A percentile compares a stretch with the other conserved stretches of the same genome.
Evolutionary conservation across 1,284 basidiomycete species (phyloP).

Genomic region (Apiotrichum montevideense): DNA sequence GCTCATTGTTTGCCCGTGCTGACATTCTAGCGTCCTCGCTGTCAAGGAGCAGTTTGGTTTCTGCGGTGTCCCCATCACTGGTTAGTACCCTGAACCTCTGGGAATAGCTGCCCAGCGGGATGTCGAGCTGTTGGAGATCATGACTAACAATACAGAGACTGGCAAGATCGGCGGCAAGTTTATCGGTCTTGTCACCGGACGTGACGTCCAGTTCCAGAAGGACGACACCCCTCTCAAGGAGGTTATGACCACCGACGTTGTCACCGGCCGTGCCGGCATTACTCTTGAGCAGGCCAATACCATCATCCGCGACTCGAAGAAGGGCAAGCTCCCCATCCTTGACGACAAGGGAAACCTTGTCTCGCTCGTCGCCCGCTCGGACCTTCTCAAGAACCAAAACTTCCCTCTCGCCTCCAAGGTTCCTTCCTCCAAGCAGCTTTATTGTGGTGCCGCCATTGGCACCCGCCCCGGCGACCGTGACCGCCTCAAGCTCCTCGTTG

Average conservation of each 20-base stretch:
- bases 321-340: slow-evolving; percentile 93
- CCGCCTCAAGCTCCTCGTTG: slow-evolving; percentile 76
- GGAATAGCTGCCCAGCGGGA: no score
- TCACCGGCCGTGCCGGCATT: slow-evolving; percentile 76
- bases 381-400: slow-evolving; percentile 95
- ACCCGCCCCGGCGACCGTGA: slow-evolving; percentile 85
- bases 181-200: slow-evolving; percentile 91
- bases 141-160: slow-evolving; percentile 56
- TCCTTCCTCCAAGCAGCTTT: slow-evolving; percentile 88
- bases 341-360: slow-evolving; percentile 68
- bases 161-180: slow-evolving; percentile 84
- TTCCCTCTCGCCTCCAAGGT: slow-evolving; percentile 93
- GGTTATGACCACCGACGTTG: slow-evolving; percentile 83
- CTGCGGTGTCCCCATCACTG: slow-evolving; percentile 95
- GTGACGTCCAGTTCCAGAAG: slow-evolving; percentile 91
- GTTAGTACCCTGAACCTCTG: slow-evolving; percentile 39
- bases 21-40: slow-evolving; percentile 60
- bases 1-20: background rate
- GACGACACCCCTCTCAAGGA: slow-evolving; percentile 63
- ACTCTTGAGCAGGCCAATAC: slow-evolving; percentile 89
- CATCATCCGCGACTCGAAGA: slow-evolving; percentile 93
- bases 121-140: background rate
- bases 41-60: slow-evolving; percentile 91
- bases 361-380: slow-evolving; percentile 88
- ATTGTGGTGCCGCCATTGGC: slow-evolving; percentile 94